Evolutionary conservation across 2,329 filamentous ascomycete species (phyloP).

Genomic region (Acarospora socialis): DNA sequence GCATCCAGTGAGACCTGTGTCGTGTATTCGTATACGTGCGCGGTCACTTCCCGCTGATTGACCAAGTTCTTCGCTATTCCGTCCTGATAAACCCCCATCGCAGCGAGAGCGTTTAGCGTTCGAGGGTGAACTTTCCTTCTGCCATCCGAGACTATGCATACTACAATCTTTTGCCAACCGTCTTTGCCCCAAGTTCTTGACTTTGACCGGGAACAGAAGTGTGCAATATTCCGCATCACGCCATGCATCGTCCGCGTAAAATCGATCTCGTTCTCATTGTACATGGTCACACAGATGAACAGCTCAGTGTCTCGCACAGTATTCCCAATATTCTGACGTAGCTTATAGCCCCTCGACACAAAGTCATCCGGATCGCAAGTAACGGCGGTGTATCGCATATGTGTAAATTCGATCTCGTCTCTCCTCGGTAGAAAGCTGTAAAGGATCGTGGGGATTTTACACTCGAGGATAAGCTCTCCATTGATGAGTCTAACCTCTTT

Average conservation of each 20-base stretch:
- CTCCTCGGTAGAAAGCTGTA: conserved; percentile 91
- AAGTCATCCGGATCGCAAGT: conserved; percentile 96
- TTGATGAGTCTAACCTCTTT: conserved; percentile 96
- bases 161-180: conserved; percentile 98
- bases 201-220: conserved; percentile 85
- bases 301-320: conserved; percentile 83
- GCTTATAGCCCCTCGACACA: conserved; percentile 71
- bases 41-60: conserved; percentile 88
- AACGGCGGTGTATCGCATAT: conserved; percentile 98
- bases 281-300: conserved; percentile 97
- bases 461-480: conserved; percentile 91
- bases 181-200: conserved; percentile 93
- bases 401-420: conserved; percentile 91
- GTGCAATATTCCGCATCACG: conserved; percentile 94
- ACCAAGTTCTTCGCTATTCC: conserved; percentile 98
- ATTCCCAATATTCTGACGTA: conserved; percentile 77
- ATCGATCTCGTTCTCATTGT: conserved; percentile 93
- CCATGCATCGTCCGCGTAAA: conserved; percentile 98
- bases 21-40: conserved; percentile 97
- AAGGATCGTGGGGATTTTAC: conserved; percentile 96
- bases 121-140: conserved; percentile 85
- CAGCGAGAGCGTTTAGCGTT: conserved; percentile 84
- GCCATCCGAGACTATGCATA: conserved; percentile 90
- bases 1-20: conserved; percentile 93
- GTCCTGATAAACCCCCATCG: conserved; percentile 95